phyloP scores from a whole-genome alignment of 2,329 filamentous ascomycete species.

The Aspergillus caelatus region DNA sequence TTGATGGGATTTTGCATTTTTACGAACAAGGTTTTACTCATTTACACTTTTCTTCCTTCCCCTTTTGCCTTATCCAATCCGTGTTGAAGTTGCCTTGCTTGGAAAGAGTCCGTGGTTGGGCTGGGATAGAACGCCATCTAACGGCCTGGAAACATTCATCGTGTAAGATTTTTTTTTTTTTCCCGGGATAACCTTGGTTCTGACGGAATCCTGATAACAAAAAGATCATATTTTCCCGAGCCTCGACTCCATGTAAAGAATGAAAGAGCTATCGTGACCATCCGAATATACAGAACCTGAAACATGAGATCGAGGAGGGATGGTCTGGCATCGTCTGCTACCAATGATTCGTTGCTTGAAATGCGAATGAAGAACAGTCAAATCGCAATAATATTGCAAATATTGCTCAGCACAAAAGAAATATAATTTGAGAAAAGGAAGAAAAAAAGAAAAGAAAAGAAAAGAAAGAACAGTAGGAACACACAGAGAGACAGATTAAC shows the following conservation, averaged over 20 bases:
- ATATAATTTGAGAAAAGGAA: not conserved
- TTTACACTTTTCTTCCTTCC: not conserved
- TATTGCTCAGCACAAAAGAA: slow-evolving; percentile 2
- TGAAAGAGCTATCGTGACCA: slow-evolving; percentile 1
- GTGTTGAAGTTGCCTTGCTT: not conserved
- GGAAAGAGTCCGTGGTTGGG: not conserved
- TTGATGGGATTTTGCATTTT: not conserved
- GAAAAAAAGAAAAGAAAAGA: too few species aligned
- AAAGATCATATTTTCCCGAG: slow-evolving; percentile 2
- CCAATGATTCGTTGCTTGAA: slow-evolving; percentile 3
- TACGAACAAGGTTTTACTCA: not conserved
- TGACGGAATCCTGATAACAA: not conserved
- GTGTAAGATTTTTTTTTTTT: not conserved
- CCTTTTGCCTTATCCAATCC: not conserved
- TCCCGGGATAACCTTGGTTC: not conserved
- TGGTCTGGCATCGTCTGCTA: not conserved
- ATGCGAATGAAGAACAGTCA: not conserved
- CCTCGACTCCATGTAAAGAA: slow-evolving; percentile 5
- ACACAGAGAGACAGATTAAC: slow-evolving; percentile 26
- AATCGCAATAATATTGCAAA: slow-evolving; percentile 3
- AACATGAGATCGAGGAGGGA: not conserved
- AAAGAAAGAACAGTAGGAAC: not conserved
- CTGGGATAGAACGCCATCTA: not conserved
- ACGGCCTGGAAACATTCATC: not conserved
- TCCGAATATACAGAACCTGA: slow-evolving; percentile 1